Conservation (phyloP, 179 eudicot genomes). For the Pouteria campechiana region DNA sequence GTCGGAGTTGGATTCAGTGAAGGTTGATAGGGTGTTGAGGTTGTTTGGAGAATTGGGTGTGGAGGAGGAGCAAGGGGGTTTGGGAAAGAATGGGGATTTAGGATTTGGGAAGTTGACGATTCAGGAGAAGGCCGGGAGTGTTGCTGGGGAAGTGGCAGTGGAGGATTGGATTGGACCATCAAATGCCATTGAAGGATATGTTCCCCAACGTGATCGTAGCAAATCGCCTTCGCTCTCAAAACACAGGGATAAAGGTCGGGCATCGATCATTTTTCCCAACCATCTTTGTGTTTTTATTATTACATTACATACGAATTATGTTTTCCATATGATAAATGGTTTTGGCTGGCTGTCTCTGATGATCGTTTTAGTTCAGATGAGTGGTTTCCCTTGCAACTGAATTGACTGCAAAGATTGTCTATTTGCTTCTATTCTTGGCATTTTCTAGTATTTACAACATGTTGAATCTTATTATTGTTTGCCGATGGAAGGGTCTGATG, state of each 20-base stretch:
- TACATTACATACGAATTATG: too few relatives aligned
- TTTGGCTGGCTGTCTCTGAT: too few relatives aligned
- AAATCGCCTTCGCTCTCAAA: constrained; percentile 11
- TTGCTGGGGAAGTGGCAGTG: constrained; percentile 42
- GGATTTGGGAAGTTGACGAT: constrained; percentile 44
- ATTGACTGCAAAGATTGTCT: too few relatives aligned
- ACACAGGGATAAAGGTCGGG: constrained; percentile 28
- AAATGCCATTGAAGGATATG: constrained; percentile 89
- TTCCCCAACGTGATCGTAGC: constrained; percentile 45
- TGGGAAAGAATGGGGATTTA: constrained; percentile 29
- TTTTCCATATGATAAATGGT: too few relatives aligned
- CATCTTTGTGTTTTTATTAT: too few relatives aligned
- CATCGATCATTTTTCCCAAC: too few relatives aligned
- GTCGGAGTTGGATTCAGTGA: constrained; percentile 26
- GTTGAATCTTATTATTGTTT: too few relatives aligned
- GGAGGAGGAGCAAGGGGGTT: constrained; percentile 14
- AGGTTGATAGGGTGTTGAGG: constrained; percentile 38
- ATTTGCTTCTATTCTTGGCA: too few relatives aligned
- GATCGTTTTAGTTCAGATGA: too few relatives aligned
- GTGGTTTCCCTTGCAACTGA: too few relatives aligned
- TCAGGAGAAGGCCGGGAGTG: constrained; percentile 37
- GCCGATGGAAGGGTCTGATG: too few relatives aligned
- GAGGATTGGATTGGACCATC: constrained; percentile 84
- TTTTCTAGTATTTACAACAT: too few relatives aligned
- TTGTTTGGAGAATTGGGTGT: constrained; percentile 37